Percentiles rank a stretch among this genome's conserved stretches.
Evolutionary conservation across 2,329 filamentous ascomycete species (phyloP).

Genomic region (Aureobasidium namibiae): DNA sequence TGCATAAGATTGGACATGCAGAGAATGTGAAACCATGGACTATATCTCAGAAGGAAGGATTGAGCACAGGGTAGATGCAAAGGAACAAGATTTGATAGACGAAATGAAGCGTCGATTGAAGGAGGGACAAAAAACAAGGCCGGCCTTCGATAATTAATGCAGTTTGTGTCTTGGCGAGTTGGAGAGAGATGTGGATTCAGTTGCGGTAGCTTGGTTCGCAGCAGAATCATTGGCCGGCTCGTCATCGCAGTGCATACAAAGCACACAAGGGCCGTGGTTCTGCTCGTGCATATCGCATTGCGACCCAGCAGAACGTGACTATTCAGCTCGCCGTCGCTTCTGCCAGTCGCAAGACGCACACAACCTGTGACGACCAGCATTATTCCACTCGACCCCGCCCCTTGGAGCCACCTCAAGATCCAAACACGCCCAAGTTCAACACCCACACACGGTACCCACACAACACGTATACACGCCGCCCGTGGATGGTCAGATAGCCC

Average conservation of each 20-base stretch:
- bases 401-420: neutral
- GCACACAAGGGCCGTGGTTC: neutral
- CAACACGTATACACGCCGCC: neutral
- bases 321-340: neutral
- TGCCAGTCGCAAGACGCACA: neutral
- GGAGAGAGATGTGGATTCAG: neutral
- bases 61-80: neutral
- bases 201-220: neutral
- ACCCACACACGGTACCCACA: neutral
- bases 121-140: slow-evolving; percentile 1
- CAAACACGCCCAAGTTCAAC: neutral
- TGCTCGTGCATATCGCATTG: neutral
- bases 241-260: neutral
- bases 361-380: neutral
- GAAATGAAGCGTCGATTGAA: neutral
- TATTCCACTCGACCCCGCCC: slow-evolving; percentile 6
- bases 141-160: neutral
- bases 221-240: slow-evolving; percentile 1
- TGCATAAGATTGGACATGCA: neutral
- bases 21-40: neutral
- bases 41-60: neutral
- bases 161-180: neutral
- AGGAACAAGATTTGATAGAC: neutral
- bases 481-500: neutral
- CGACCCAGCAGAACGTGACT: neutral